Evolutionary conservation across 2,329 filamentous ascomycete genomes (phyloP).

Genomic region (Calonectria crousiana): DNA sequence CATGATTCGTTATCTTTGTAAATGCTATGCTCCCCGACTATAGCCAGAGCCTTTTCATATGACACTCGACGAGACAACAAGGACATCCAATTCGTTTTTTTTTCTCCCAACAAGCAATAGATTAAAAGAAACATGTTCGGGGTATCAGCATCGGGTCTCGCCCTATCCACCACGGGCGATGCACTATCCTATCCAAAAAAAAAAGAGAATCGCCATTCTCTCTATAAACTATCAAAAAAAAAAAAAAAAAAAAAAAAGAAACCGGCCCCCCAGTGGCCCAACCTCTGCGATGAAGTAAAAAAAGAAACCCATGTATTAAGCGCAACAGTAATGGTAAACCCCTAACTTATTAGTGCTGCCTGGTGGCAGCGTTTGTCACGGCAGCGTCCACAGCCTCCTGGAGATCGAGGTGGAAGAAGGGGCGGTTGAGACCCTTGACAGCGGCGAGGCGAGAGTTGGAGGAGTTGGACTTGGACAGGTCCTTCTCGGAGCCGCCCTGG

Average conservation of each 20-base stretch:
- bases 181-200: background rate
- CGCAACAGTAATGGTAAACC: background rate
- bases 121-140: slow-evolving; percentile 14
- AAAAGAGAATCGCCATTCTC: slow-evolving; percentile 12
- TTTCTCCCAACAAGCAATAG: background rate
- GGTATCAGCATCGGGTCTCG: slow-evolving; percentile 23
- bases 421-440: slow-evolving; percentile 61
- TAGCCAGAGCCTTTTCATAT: background rate
- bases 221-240: background rate
- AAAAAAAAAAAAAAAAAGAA: background rate
- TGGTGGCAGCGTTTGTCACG: slow-evolving; percentile 50
- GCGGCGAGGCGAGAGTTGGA: slow-evolving; percentile 50
- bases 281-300: background rate
- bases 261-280: slow-evolving; percentile 4
- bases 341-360: slow-evolving; percentile 35
- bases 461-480: slow-evolving; percentile 41
- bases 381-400: slow-evolving; percentile 62
- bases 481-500: slow-evolving; percentile 41
- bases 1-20: slow-evolving; percentile 4
- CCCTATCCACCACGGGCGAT: slow-evolving; percentile 13
- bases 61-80: background rate
- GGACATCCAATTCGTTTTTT: background rate
- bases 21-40: background rate
- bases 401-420: slow-evolving; percentile 66
- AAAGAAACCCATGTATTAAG: background rate